Base-by-base conservation (phyloP, 805 yeast species). In the Candida takata region DNA sequence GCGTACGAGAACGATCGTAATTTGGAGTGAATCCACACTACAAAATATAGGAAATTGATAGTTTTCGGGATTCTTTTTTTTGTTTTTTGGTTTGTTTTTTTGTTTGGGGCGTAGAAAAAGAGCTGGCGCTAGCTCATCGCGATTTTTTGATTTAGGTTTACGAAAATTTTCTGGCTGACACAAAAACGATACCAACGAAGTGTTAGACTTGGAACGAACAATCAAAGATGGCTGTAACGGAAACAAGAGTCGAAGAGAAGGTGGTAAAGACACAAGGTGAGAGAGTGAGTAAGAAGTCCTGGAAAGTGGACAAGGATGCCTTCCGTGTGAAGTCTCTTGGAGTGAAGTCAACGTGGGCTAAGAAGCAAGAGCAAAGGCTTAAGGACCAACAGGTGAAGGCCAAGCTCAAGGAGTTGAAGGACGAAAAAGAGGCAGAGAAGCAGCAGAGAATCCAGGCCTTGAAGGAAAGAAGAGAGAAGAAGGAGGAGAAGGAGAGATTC, bases 401-500 rank as follows among this genome's bases (percentile, higher is more conserved):
- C 31, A 79, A 79, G 52, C 58, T 88, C 38, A 72, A 73, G 54
- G 85, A 74, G 41, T 60, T 90, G 53, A 83, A 83, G 60, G 81
- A 79, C 20, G 97, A 86, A 48, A 86, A 87, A 59, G 78, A 73
- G 46, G 67, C 68, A 13, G 76, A 63, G 38, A 76, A 70, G 51
- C 66, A 70, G 44, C 70, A 62, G 18, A 70, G 70, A 44, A 61
- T 78, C 31, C 72, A 70, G 18, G 74, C 68, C 16, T 55, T 78
- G 35, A 84, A 79, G 64, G 84, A 80, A 47, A 79, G 84, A 60
- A 73, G 82, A 54, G 87, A 79, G 49, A 74, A 76, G 58, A 82
- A 81, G 67, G 96, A 73, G 39, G 98, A 90, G 60, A 77, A 76
- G 60, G 97, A 90, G 57, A 74, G 98, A 51, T 84, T 79, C 54